Percentiles rank a stretch among this genome's conserved stretches.
Evolutionary conservation across 345 rosid species (phyloP).

Genomic region (Clausena lansium): DNA sequence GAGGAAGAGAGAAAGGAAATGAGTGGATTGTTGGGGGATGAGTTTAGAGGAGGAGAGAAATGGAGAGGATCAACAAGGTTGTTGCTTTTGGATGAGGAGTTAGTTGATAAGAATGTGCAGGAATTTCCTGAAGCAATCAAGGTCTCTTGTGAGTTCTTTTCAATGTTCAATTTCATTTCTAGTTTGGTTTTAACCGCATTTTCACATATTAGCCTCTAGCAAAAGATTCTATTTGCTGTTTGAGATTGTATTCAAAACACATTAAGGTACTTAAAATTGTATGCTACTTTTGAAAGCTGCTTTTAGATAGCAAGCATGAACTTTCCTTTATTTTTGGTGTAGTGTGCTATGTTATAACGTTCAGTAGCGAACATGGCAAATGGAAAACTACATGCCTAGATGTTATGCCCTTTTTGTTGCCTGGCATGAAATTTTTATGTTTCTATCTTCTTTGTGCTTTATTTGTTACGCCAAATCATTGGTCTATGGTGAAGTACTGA

Average conservation of each 20-base stretch:
- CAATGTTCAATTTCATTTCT: neutral
- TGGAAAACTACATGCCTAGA: neutral
- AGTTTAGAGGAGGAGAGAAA: conserved; percentile 48
- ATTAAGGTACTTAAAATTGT: neutral
- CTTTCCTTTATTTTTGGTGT: neutral
- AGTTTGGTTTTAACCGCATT: neutral
- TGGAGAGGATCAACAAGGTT: conserved; percentile 89
- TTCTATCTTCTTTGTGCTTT: neutral
- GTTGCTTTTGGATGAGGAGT: conserved; percentile 82
- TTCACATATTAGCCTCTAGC: neutral
- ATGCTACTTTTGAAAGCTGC: neutral
- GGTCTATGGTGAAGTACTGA: neutral
- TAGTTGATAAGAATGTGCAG: conserved; percentile 43
- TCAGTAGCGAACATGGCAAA: too few relatives aligned
- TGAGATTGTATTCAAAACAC: neutral
- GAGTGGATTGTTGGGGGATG: conserved; percentile 71
- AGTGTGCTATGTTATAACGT: neutral
- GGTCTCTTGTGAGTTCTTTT: conserved; percentile 40
- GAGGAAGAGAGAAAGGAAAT: conserved; percentile 49
- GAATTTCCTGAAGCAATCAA: conserved; percentile 85
- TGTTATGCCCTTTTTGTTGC: neutral
- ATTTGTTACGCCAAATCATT: neutral
- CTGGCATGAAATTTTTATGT: neutral
- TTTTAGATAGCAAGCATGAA: neutral
- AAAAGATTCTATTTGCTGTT: neutral